phyloP scores from a whole-genome alignment of 495 filamentous ascomycete genomes.

The Aspergillus conjunctus region DNA sequence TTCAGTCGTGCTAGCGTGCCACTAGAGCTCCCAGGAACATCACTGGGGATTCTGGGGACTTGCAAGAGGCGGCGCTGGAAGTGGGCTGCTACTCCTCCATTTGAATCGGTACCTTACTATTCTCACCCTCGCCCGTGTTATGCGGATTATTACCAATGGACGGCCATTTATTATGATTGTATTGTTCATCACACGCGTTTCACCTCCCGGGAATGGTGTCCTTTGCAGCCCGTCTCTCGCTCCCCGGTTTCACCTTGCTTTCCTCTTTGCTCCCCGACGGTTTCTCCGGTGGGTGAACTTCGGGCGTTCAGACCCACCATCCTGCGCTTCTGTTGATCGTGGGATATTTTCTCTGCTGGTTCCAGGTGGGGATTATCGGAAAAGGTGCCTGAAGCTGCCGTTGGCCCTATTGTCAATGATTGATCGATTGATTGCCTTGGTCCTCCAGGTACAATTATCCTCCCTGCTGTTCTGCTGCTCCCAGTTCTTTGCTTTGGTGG shows the following conservation, averaged over 20 bases:
- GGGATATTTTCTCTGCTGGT: slow-evolving; percentile 3
- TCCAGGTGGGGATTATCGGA: slow-evolving; percentile 9
- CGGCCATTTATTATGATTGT: too few relatives aligned
- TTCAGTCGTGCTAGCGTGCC: too few relatives aligned
- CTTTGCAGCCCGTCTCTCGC: neutral
- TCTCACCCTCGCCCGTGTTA: neutral
- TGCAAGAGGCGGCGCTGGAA: neutral
- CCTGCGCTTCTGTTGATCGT: slow-evolving; percentile 5
- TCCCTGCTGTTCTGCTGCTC: neutral
- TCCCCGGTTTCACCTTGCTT: slow-evolving; percentile 1
- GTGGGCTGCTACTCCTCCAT: neutral
- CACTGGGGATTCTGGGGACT: too few relatives aligned
- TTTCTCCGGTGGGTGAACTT: slow-evolving; percentile 17
- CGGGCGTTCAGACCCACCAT: slow-evolving; percentile 14
- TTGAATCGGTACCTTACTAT: too few relatives aligned
- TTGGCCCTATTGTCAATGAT: slow-evolving; percentile 1
- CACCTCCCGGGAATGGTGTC: neutral
- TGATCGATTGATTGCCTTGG: neutral
- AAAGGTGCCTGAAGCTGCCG: neutral
- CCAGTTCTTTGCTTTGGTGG: neutral
- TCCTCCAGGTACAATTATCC: neutral
- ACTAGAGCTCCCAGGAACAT: too few relatives aligned
- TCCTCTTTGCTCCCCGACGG: neutral
- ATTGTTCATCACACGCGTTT: neutral
- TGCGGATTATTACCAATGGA: neutral